Conservation (phyloP, 2,329 filamentous ascomycete species). For the Phaeosphaeriaceae sp. region DNA sequence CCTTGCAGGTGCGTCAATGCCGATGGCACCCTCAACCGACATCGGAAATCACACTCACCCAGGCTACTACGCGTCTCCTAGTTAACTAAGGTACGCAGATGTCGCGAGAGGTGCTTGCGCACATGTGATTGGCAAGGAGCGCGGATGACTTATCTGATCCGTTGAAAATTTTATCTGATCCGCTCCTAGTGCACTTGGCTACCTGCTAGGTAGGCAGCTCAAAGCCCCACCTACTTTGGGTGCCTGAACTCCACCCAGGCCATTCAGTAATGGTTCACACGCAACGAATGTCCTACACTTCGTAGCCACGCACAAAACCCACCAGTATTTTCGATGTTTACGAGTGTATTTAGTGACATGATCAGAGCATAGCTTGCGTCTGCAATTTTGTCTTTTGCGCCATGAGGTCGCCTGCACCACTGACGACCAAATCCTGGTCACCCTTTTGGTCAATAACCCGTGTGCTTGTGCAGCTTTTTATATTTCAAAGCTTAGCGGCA, state of each 20-base stretch:
- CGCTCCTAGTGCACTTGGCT: constrained; percentile 18
- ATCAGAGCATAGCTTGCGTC: too few relatives aligned
- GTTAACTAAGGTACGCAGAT: constrained; percentile 7
- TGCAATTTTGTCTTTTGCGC: too few relatives aligned
- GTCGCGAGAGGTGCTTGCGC: neutral
- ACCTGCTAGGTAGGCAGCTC: too few relatives aligned
- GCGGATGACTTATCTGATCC: constrained; percentile 20
- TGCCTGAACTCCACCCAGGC: neutral
- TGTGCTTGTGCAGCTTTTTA: too few relatives aligned
- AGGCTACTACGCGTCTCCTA: constrained; percentile 5
- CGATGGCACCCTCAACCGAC: constrained; percentile 9
- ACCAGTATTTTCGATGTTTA: too few relatives aligned
- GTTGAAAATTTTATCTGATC: constrained; percentile 30
- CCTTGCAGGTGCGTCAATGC: constrained; percentile 13
- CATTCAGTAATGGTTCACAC: neutral
- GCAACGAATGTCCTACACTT: too few relatives aligned
- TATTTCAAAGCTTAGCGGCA: too few relatives aligned
- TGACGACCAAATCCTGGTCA: too few relatives aligned
- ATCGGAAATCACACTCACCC: constrained; percentile 17
- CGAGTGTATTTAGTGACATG: too few relatives aligned
- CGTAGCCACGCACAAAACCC: too few relatives aligned
- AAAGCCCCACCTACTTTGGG: neutral
- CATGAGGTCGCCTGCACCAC: too few relatives aligned
- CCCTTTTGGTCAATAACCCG: too few relatives aligned
- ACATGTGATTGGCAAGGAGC: constrained; percentile 14